phyloP scores from a whole-genome alignment of 345 rosid species.

The Camelina sativa region DNA sequence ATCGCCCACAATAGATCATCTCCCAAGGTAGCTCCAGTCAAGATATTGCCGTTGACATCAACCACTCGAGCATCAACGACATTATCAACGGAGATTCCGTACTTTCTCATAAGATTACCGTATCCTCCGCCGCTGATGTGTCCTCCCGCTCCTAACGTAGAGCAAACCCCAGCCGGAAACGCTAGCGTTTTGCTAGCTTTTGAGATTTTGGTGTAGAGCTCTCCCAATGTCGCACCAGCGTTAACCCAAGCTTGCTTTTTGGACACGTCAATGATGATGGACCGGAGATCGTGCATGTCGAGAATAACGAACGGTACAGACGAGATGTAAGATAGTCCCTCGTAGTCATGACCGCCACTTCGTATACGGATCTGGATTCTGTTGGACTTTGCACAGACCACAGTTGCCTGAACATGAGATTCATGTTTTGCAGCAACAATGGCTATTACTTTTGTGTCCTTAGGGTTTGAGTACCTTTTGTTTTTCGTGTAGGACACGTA shows the following conservation, averaged over 20 bases:
- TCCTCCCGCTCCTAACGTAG: slow-evolving; percentile 55
- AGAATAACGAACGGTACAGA: slow-evolving; percentile 42
- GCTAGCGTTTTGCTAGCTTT: slow-evolving; percentile 51
- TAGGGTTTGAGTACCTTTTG: slow-evolving; percentile 33
- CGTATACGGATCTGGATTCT: slow-evolving; percentile 39
- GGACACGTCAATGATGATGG: slow-evolving; percentile 46
- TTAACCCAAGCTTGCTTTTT: slow-evolving; percentile 54
- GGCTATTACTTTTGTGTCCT: slow-evolving; percentile 30
- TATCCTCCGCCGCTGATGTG: slow-evolving; percentile 64
- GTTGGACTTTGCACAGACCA: slow-evolving; percentile 41
- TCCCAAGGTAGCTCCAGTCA: slow-evolving; percentile 52
- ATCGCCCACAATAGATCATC: slow-evolving; percentile 69
- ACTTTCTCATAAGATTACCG: slow-evolving; percentile 59
- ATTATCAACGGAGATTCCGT: slow-evolving; percentile 57
- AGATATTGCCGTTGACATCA: slow-evolving; percentile 51
- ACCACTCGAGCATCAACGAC: slow-evolving; percentile 58
- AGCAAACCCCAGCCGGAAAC: slow-evolving; percentile 53
- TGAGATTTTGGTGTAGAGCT: slow-evolving; percentile 52
- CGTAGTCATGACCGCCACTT: slow-evolving; percentile 49
- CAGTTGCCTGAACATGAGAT: slow-evolving; percentile 46
- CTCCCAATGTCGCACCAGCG: slow-evolving; percentile 63
- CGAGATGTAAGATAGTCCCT: slow-evolving; percentile 43
- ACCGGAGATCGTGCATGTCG: slow-evolving; percentile 52
- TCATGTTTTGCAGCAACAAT: slow-evolving; percentile 41
- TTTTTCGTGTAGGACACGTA: slow-evolving; percentile 38